Percentiles rank a stretch among this genome's conserved stretches.
Conservation (phyloP, 208 protist genomes). For the Acanthamoeba lenticulata region DNA sequence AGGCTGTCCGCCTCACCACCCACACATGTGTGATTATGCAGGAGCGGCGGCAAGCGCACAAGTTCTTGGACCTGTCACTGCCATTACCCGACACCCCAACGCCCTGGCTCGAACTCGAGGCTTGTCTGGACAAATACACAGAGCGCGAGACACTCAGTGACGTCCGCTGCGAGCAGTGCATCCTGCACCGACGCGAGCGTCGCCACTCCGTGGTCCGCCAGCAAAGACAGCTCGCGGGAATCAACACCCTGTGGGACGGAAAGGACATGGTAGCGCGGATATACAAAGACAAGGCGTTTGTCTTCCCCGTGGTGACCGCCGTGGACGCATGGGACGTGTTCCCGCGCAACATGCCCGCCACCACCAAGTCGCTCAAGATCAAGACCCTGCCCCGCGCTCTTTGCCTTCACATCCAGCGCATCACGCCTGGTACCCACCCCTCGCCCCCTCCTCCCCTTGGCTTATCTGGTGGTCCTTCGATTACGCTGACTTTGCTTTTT, state of each 20-base stretch:
- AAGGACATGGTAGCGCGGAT: no score
- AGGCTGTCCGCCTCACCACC: no score
- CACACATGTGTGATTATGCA: not conserved
- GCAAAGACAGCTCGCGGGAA: no score
- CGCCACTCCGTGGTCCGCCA: no score
- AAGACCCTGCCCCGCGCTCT: not conserved
- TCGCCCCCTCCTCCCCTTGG: no score
- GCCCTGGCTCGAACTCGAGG: not conserved
- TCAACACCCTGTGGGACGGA: no score
- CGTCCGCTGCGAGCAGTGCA: not conserved
- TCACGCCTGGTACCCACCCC: not conserved
- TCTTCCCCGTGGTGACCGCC: no score
- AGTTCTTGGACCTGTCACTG: not conserved
- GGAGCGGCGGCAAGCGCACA: not conserved
- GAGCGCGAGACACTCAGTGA: not conserved
- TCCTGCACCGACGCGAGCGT: not conserved
- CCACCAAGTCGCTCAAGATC: not conserved
- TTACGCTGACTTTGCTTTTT: not conserved
- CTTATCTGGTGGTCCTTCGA: no score
- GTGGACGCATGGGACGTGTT: not conserved
- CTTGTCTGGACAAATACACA: not conserved
- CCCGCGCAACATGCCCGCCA: not conserved
- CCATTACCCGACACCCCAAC: not conserved
- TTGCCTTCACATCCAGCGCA: slow-evolving; percentile 16
- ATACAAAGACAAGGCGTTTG: no score